Evolutionary conservation across 768 basidiomycete species (phyloP).

Genomic region (Boletus edulis): DNA sequence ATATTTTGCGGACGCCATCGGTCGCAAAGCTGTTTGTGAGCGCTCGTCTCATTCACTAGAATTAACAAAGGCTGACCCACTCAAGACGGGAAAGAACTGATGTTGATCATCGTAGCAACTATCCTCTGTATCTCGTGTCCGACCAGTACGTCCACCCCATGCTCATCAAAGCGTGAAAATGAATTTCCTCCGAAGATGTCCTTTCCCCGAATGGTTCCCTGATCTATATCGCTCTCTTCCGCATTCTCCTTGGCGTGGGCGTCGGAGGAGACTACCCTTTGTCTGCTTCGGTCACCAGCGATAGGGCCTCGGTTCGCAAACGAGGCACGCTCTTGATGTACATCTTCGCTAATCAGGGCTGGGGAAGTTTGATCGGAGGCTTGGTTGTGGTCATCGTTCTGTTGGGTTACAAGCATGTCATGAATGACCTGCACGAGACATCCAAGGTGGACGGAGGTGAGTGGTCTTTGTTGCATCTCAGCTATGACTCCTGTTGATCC

Average conservation of each 20-base stretch:
- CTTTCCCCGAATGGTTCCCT: slow-evolving; percentile 51
- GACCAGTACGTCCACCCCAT: slow-evolving; percentile 38
- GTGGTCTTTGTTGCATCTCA: slow-evolving; percentile 16
- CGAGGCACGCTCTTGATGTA: slow-evolving; percentile 75
- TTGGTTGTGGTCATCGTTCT: slow-evolving; percentile 64
- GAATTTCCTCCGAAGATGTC: slow-evolving; percentile 31
- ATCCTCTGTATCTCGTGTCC: slow-evolving; percentile 67
- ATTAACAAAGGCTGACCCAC: background rate
- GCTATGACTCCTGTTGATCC: background rate
- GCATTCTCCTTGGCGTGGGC: slow-evolving; percentile 74
- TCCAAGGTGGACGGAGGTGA: slow-evolving; percentile 69
- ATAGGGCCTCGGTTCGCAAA: slow-evolving; percentile 61
- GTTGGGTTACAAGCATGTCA: slow-evolving; percentile 57
- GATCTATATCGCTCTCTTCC: slow-evolving; percentile 64
- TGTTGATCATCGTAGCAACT: slow-evolving; percentile 77
- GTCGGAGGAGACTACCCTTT: slow-evolving; percentile 82
- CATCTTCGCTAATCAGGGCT: slow-evolving; percentile 76
- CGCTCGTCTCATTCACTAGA: background rate
- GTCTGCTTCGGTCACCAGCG: slow-evolving; percentile 66
- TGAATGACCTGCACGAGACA: slow-evolving; percentile 56
- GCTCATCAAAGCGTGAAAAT: background rate
- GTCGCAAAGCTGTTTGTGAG: slow-evolving; percentile 67
- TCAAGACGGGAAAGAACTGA: slow-evolving; percentile 72
- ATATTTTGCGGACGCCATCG: slow-evolving; percentile 63
- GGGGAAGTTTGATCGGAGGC: slow-evolving; percentile 67